Conservation (phyloP, 2,329 filamentous ascomycete species). For the Aquanectria penicillioides region DNA sequence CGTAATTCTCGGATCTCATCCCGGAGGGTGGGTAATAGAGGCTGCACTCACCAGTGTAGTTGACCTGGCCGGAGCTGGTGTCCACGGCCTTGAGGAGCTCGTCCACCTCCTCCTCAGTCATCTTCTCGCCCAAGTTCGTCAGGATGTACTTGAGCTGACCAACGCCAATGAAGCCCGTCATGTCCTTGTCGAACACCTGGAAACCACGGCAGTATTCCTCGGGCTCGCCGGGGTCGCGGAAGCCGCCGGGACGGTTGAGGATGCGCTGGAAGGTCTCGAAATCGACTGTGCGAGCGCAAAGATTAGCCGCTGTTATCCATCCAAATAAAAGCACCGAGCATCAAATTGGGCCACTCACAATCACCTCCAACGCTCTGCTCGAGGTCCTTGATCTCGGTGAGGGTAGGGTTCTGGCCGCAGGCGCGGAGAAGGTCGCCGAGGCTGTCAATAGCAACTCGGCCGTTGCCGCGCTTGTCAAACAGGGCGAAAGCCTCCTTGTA, state of each 20-base stretch:
- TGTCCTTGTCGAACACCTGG: conserved; percentile 99
- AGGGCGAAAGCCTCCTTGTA: conserved; percentile 99
- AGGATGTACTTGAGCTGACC: conserved; percentile 98
- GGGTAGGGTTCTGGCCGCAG: conserved; percentile 96
- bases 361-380: conserved; percentile 91
- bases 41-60: conserved; percentile 80
- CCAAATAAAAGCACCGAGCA: neutral
- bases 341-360: conserved; percentile 70
- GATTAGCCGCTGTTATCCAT: conserved; percentile 22
- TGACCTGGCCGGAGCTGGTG: conserved; percentile 94
- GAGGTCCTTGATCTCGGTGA: conserved; percentile 90
- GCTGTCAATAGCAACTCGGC: conserved; percentile 85
- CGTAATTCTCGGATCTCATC: neutral
- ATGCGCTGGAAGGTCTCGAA: conserved; percentile 97
- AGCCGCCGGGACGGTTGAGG: conserved; percentile 96
- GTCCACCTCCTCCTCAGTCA: conserved; percentile 98
- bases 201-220: conserved; percentile 99
- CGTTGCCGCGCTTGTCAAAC: conserved; percentile 99
- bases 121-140: conserved; percentile 98
- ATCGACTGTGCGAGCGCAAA: conserved; percentile 72
- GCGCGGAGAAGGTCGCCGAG: conserved; percentile 95
- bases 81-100: conserved; percentile 99
- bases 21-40: neutral
- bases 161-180: conserved; percentile 97
- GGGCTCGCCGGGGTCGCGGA: conserved; percentile 97